Evolutionary conservation across 176 grass and related monocot species (phyloP), one percentile per base, ranked within the genome.

Genomic region (Oryza glumipatula): DNA sequence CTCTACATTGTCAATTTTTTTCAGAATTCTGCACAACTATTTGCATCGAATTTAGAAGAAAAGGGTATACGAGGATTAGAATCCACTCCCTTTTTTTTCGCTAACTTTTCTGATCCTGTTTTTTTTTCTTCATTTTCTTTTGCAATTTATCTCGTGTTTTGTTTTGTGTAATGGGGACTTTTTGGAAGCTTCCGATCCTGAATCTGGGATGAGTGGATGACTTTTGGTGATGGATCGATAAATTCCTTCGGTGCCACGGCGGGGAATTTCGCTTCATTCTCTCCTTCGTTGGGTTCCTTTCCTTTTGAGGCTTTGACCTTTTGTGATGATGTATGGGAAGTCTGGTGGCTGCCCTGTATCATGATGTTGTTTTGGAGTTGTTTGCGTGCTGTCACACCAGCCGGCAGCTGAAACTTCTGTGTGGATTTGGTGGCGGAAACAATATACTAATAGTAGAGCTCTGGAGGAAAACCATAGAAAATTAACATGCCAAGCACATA

Each of bases 111-210:
- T 22, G 38, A 45, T 82, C 15, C 13, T 13, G 61, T 56, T 1
- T 58, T 0, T 56, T 73, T 84, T 10, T 80, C 47, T 68, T 35
- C 13, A 22, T 16, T 51, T 39, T 39, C 35, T 90, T 38, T 17
- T 21, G 16, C 9, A 5, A 7, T 19, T 19, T 56, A 7, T 56
- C 52, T 56, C 49, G 16, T 52, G 4, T 21, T 56, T 56, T 56
- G 1, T 19, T 19, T 21, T 56, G 49, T 52, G 60, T 67, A 83
- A 86, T 73, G 84, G 16, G 15, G 11, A 41, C 84, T 86, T 86
- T 90, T 86, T 90, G 84, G 88, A 90, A 90, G 68, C 60, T 83
- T 86, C 68, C 68, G 46, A 39, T 78, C 80, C 68, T 14, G 67
- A 48, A 83, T 86, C 74, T 71, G 64, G 70, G 69, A 43, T 22